Evolutionary conservation across 306 rosid genomes (phyloP).

Genomic region (Mucuna pruriens): DNA sequence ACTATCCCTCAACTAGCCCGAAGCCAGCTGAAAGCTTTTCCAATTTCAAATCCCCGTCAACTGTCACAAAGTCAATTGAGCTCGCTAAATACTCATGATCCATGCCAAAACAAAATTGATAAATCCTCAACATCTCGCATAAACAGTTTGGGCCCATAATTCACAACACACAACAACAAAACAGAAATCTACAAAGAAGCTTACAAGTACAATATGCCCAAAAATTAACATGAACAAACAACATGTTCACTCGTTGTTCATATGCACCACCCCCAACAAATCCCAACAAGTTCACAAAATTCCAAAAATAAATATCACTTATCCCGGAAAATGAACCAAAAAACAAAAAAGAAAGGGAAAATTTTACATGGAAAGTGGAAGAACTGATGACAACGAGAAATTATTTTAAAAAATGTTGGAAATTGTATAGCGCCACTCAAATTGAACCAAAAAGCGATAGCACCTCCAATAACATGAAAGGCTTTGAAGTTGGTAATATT

Average conservation of each 20-base stretch:
- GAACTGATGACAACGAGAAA: slow-evolving; percentile 21
- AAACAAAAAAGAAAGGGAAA: neutral
- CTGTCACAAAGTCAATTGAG: slow-evolving; percentile 37
- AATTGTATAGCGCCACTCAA: neutral
- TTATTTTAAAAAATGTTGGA: neutral
- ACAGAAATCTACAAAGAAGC: neutral
- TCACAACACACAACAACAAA: slow-evolving; percentile 8
- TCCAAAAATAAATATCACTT: neutral
- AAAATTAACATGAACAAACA: neutral
- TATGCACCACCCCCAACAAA: slow-evolving; percentile 19
- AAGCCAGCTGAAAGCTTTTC: slow-evolving; percentile 41
- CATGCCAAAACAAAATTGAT: slow-evolving; percentile 38
- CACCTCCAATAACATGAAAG: slow-evolving; percentile 2
- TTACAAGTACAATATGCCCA: slow-evolving; percentile 13
- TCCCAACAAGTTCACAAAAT: slow-evolving; percentile 11
- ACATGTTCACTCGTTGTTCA: slow-evolving; percentile 24
- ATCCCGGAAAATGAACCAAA: slow-evolving; percentile 27
- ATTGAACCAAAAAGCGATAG: slow-evolving; percentile 28
- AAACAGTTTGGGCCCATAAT: slow-evolving; percentile 8
- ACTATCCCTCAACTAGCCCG: slow-evolving; percentile 50
- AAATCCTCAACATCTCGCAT: slow-evolving; percentile 44
- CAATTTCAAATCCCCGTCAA: slow-evolving; percentile 40
- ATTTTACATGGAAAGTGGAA: neutral
- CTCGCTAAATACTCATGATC: slow-evolving; percentile 32
- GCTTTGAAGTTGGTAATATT: slow-evolving; percentile 1